Evolutionary conservation across 768 basidiomycete genomes (phyloP), one percentile per base, ranked within the genome.

Genomic region (Leucocoprinus leucothites): DNA sequence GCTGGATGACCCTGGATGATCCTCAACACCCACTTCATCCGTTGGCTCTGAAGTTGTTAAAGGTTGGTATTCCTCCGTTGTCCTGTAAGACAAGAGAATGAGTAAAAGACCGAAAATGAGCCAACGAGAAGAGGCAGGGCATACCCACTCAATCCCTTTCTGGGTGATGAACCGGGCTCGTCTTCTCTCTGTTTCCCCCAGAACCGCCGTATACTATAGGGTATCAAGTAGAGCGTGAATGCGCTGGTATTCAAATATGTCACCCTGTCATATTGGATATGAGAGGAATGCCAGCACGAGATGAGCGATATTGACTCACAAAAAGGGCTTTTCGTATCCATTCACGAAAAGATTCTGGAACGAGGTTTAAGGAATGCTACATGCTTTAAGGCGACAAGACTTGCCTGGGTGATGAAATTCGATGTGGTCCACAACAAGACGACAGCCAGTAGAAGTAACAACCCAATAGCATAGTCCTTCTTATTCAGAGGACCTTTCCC

Each of bases 161-260:
- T 25, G n/a, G 19, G 11, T 22, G 14, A 16, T 31, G 31, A 31
- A 31, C 11, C 31, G 31, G 5, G 5, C 6, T 31, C 31, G 6
- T 31, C 31, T 40, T n/a, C 44, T 18, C 9, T 25, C 18, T 24
- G 21, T 49, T 34, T 58, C 57, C 43, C 40, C 61, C 61, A 59
- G 53, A 61, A 64, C 53, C 57, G 58, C 35, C 68, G 65, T 35
- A 69, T 43, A 31, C 67, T 45, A 57, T 62, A 64, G 31, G 69
- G 69, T 45, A 71, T 60, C n/a, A 72, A 58, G 58, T 72, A 72
- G 11, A 72, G 53, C 24, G 71, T 72, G 65, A 98, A 98, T n/a
- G 92, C 78, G 58, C 89, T 86, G 1, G 95, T 98, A 70, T 87
- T 94, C 65, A 96, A 74, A 65, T 97, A 98, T 9, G 96, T 72